These are phyloP conservation scores for Phylloporus sp. DNA, from an alignment of 768 basidiomycete genomes.

Conservation along the genomic window DNA sequence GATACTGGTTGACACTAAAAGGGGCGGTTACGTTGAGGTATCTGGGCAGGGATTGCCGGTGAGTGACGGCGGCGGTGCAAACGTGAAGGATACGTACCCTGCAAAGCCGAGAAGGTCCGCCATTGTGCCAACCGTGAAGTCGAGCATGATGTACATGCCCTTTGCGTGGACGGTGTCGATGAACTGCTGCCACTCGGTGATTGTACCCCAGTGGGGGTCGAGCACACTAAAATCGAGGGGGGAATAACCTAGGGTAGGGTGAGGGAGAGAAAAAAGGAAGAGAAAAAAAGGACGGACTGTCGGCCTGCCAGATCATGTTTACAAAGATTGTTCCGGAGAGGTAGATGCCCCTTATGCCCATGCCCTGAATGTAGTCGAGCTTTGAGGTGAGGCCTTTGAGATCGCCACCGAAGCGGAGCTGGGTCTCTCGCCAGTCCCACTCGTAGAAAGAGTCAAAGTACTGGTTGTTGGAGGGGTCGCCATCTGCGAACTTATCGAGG, in stretches of 20 bases:
- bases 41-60: constrained; percentile 35
- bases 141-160: constrained; percentile 89
- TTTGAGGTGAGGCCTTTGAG: constrained; percentile 68
- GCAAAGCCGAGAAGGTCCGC: constrained; percentile 80
- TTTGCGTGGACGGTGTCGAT: constrained; percentile 74
- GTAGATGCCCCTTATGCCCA: constrained; percentile 82
- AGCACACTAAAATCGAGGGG: constrained; percentile 86
- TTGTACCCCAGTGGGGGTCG: constrained; percentile 89
- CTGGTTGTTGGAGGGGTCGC: constrained; percentile 89
- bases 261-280: neutral
- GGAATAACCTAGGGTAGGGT: constrained; percentile 64
- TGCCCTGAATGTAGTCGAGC: constrained; percentile 85
- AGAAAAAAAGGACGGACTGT: constrained; percentile 56
- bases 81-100: constrained; percentile 47
- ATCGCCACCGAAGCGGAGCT: constrained; percentile 87
- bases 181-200: constrained; percentile 70
- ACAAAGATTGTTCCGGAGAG: constrained; percentile 90
- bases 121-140: constrained; percentile 95
- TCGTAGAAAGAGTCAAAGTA: constrained; percentile 78
- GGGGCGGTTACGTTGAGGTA: constrained; percentile 72
- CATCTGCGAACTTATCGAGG: constrained; percentile 92
- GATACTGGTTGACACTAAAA: constrained; percentile 71
- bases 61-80: constrained; percentile 8
- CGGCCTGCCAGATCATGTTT: constrained; percentile 97
- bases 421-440: constrained; percentile 82